phyloP scores from a whole-genome alignment of 768 basidiomycete species.

The Boletus rubroflammeus region DNA sequence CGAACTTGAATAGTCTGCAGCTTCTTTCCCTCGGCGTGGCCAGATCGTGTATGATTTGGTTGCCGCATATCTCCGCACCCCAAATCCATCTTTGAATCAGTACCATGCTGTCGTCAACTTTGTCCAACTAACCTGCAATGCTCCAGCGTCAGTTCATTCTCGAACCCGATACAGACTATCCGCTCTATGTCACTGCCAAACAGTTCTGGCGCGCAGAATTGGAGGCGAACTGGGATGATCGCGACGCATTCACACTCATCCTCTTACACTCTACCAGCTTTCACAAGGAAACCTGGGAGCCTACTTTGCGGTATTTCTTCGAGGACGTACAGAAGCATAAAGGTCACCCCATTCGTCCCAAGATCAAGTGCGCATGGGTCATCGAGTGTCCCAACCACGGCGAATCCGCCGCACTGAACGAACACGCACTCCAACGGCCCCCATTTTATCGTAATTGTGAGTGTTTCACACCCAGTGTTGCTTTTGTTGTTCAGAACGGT shows the following conservation, averaged over 20 bases:
- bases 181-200: slow-evolving; percentile 53
- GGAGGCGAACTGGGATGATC: slow-evolving; percentile 34
- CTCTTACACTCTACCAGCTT: slow-evolving; percentile 70
- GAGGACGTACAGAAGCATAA: slow-evolving; percentile 14
- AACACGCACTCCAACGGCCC: slow-evolving; percentile 38
- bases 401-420: slow-evolving; percentile 54
- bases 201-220: slow-evolving; percentile 48
- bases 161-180: slow-evolving; percentile 40
- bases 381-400: slow-evolving; percentile 76
- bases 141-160: slow-evolving; percentile 31
- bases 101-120: neutral
- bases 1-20: neutral
- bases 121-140: slow-evolving; percentile 11
- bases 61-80: neutral
- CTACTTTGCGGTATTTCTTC: slow-evolving; percentile 50
- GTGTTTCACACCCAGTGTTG: slow-evolving; percentile 9
- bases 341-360: neutral
- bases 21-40: neutral
- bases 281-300: slow-evolving; percentile 74
- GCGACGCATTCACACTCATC: slow-evolving; percentile 51
- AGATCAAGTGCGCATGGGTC: slow-evolving; percentile 48
- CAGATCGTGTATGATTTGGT: neutral
- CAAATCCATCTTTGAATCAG: neutral
- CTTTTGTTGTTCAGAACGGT: neutral
- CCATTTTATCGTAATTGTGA: slow-evolving; percentile 47